Evolutionary conservation across 192 early-diverging fungal species (phyloP), one percentile per base, ranked within the genome.

Genomic region (Lunasporangiospora selenospora): DNA sequence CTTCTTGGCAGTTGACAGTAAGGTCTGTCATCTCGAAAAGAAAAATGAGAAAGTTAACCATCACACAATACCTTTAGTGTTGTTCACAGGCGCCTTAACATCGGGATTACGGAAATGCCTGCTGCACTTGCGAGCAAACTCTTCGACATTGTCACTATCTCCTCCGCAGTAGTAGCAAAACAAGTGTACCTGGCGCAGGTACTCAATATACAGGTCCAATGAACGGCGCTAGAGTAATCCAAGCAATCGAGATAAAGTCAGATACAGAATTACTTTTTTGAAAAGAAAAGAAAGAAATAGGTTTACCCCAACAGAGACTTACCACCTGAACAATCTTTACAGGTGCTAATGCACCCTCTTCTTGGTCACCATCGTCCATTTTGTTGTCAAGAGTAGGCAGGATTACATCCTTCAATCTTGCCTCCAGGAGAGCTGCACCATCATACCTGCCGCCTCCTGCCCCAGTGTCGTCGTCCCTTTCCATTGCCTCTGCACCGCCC

Each of bases 101-200:
- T 69, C 60, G 18, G 67, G 65, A 12, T 65, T 64, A 13, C 65
- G 65, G 44, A 53, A 63, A 24, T 70, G 75, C 42, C 63, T 73
- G 58, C 69, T 73, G 49, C 93, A 93, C 53, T 90, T 88, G 58
- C 95, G 88, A 38, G 67, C 58, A 77, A 95, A 89, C 79, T 97
- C 95, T 75, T 99, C 95, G 6, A 85, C 61, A 62, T 81, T 89
- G 55, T 91, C 89, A 43, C 89, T 87, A 29, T 95, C 93, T 50
- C 87, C 76, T 12, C 90, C 94, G 59, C 90, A 93, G 84, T 99
- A 99, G 83, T 97, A 98, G 84, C 96, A 96, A 67, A 92, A 99
- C 53, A 90, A 83, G 81, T 98, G 95, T 7, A 96, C 94, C 27
- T 87, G 83, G 42, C 94, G 88, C 26, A 97, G 81, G 58, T 99